Conservation (phyloP, 768 basidiomycete genomes). For the Amanita muscaria region DNA sequence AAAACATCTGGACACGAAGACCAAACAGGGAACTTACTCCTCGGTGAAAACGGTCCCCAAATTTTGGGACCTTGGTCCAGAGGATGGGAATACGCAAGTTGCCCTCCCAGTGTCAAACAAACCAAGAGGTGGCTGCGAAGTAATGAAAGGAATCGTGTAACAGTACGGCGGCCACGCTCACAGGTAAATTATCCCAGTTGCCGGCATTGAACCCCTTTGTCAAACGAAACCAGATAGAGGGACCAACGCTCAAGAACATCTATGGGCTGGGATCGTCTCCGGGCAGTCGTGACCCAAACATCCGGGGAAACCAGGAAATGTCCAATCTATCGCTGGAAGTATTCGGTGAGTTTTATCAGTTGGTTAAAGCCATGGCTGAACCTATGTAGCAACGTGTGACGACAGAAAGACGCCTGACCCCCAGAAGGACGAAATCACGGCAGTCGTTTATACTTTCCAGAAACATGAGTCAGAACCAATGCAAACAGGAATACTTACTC, state of each 20-base stretch:
- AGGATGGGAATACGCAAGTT: conserved; percentile 78
- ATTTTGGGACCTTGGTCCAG: conserved; percentile 25
- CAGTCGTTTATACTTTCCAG: conserved; percentile 71
- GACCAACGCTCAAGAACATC: conserved; percentile 65
- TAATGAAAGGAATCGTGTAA: conserved; percentile 15
- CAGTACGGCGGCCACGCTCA: conserved; percentile 27
- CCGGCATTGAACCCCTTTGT: background rate
- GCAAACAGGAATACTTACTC: conserved; percentile 45
- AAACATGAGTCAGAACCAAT: conserved; percentile 29
- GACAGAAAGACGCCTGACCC: conserved; percentile 57
- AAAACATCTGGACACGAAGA: background rate
- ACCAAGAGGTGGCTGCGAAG: conserved; percentile 45
- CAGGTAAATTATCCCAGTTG: conserved; percentile 34
- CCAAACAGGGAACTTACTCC: too few species aligned
- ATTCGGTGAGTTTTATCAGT: conserved; percentile 47
- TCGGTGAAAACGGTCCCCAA: too few species aligned
- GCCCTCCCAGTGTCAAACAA: conserved; percentile 54
- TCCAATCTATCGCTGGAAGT: conserved; percentile 75
- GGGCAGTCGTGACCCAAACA: conserved; percentile 7
- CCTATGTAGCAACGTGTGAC: conserved; percentile 45
- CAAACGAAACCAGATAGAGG: conserved; percentile 40
- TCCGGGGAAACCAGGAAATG: conserved; percentile 66
- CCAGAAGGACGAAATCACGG: conserved; percentile 52
- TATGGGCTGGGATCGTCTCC: conserved; percentile 59
- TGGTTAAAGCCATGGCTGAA: background rate